Base-by-base conservation (phyloP, 1,284 basidiomycete species). In the Chalciporus sp. region DNA sequence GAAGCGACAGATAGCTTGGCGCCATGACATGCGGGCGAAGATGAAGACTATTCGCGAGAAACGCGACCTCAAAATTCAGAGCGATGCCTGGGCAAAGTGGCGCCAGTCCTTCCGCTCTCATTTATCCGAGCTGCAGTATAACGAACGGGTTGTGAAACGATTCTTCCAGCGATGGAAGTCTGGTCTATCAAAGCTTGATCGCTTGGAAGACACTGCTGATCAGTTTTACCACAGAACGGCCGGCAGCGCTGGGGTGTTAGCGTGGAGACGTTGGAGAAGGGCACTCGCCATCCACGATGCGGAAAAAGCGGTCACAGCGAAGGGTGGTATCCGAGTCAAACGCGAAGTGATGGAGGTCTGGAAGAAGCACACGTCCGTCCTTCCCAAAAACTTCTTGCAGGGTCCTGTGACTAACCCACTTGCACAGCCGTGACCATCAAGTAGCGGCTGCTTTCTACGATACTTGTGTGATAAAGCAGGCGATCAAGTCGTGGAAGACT, bases 31-130 rank as follows among this genome's bases (percentile, higher is more conserved):
- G 85, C 83, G 88, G 20, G 62, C 72, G 47, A 84, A 80, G 57
- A 86, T 89, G 83, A 85, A 83, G 61, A 66, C 68, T 17, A 71
- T 86, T 40, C 82, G 80, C 47, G 78, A 80, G 50, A 81, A 72
- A 53, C 75, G 76, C 51, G 82, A 85, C 37, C 56, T 62, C 5
- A 75, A 77, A 57, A 62, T 86, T 44, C 66, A 74, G 61, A 80
- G 74, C 61, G 77, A 82, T 58, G 76, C 77, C 14, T 87, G 84
- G 83, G 71, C 69, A 28, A 80, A 78, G 59, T 90, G 88, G 88
- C 76, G 78, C 41, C 82, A 81, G 55, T 70, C 74, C 10, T 76
- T 81, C 57, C 74, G 72, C n/a, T 74, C 74, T 8, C 77, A 72
- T 42, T 62, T 81, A 3, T 77, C 83, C 20, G 76, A 77, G 41